phyloP scores from a whole-genome alignment of 495 filamentous ascomycete species.

The Paragyromitra xinjiangensis region DNA sequence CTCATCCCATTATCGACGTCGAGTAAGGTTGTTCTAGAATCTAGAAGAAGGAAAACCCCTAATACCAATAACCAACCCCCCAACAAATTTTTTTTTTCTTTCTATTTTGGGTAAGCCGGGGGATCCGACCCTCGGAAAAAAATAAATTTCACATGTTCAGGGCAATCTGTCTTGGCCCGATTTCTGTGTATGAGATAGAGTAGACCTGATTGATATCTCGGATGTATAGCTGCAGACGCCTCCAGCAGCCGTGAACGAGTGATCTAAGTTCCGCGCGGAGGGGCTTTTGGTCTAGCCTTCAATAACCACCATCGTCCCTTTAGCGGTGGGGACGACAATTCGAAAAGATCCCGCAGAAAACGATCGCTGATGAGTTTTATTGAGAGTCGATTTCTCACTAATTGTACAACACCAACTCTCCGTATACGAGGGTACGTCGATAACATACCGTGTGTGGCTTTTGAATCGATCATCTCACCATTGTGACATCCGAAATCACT shows the following conservation, averaged over 20 bases:
- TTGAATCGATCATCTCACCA: not conserved
- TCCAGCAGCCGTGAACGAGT: not conserved
- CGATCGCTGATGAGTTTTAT: not conserved
- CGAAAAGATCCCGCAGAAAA: slow-evolving; percentile 1
- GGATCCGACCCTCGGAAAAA: not conserved
- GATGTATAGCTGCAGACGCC: not conserved
- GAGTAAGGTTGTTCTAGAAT: not conserved
- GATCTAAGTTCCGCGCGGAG: too few relatives aligned
- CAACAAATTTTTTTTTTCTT: not conserved
- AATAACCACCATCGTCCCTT: not conserved
- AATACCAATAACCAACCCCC: not conserved
- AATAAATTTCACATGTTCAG: not conserved
- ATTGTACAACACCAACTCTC: not conserved
- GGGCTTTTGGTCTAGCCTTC: not conserved
- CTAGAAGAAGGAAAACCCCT: not conserved
- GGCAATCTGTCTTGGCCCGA: not conserved
- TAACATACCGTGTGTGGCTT: not conserved
- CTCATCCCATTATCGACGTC: not conserved
- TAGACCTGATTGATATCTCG: not conserved
- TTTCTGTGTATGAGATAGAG: not conserved
- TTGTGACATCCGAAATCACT: not conserved
- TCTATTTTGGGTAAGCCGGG: not conserved
- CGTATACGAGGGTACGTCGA: not conserved
- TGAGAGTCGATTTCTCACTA: not conserved
- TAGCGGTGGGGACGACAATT: not conserved